Base-by-base conservation (phyloP, 2,329 filamentous ascomycete genomes). In the Trichoderma citrinoviride region DNA sequence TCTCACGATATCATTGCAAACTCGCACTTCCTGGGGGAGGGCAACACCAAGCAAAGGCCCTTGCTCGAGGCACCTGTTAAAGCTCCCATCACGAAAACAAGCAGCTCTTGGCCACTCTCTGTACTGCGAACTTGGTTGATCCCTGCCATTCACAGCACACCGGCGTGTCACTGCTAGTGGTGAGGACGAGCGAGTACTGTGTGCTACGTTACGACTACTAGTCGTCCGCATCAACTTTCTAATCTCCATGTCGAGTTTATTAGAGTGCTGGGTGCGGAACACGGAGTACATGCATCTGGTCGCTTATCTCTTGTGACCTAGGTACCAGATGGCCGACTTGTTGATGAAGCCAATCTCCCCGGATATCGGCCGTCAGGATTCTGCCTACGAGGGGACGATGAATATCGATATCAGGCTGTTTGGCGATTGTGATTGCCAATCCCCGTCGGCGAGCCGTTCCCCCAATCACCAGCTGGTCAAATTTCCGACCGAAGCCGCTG, bases 311-410 rank as follows among this genome's bases (percentile, higher is more conserved):
- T 49, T 37, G n/a, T 23, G 41, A 37, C 49, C 49, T 37, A 37
- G 33, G 25, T 23, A 52, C 14, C 14, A 21, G 50, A 41, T 29
- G 27, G 19, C 29, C 41, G 60, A 52, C 33, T 21, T 61, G 33
- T 15, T 19, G 17, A n/a, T 47, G 29, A 52, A 29, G 43, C 12
- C 58, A 53, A 44, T 62, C 49, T 54, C 40, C 33, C 60, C 60
- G 60, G 60, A 41, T 62, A 54, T 62, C 49, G 60, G 49, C 60
- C 60, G 60, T 54, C 37, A 54, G 60, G 47, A 62, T 62, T 62
- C 49, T 53, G 58, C 57, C 56, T 60, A 8, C 49, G 27, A 52
- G 49, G n/a, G 8, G 29, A 37, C 58, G 49, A 47, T 43, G 58
- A 53, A 17, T 15, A 10, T 54, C 23, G 41, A 53, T 40, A 62